Percentiles rank a stretch among this genome's conserved stretches.
These are phyloP conservation scores for Cruciata laevipes DNA, from an alignment of 257 asterid species.

Conservation along the genomic window DNA sequence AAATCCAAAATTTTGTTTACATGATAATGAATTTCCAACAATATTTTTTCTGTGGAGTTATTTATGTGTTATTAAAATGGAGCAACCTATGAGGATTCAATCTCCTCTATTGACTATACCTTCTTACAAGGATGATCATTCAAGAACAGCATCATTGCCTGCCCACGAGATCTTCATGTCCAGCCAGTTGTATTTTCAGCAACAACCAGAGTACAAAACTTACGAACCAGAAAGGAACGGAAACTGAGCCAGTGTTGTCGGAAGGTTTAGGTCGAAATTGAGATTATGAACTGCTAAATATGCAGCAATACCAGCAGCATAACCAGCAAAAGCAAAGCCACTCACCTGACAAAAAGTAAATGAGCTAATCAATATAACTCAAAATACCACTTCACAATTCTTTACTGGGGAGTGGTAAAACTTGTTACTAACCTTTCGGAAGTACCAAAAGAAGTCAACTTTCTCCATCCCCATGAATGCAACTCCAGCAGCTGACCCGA, in stretches of 20 bases:
- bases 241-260: constrained; percentile 67
- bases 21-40: no score
- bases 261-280: constrained; percentile 41
- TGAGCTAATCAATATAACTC: background rate
- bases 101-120: background rate
- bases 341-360: constrained; percentile 62
- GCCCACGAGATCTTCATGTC: no score
- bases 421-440: constrained; percentile 49
- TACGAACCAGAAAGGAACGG: constrained; percentile 68
- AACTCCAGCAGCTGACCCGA: constrained; percentile 97
- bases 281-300: constrained; percentile 75
- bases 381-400: background rate
- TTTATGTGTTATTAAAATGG: background rate
- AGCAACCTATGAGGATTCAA: background rate
- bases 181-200: background rate
- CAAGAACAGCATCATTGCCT: background rate
- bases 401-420: background rate
- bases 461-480: constrained; percentile 99
- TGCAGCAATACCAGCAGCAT: constrained; percentile 89
- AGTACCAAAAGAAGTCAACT: constrained; percentile 92
- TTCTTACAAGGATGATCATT: background rate
- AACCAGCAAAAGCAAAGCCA: constrained; percentile 98
- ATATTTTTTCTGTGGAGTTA: no score
- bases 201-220: background rate
- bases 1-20: no score